phyloP scores from a whole-genome alignment of 257 asterid species.

The Verbena officinalis region DNA sequence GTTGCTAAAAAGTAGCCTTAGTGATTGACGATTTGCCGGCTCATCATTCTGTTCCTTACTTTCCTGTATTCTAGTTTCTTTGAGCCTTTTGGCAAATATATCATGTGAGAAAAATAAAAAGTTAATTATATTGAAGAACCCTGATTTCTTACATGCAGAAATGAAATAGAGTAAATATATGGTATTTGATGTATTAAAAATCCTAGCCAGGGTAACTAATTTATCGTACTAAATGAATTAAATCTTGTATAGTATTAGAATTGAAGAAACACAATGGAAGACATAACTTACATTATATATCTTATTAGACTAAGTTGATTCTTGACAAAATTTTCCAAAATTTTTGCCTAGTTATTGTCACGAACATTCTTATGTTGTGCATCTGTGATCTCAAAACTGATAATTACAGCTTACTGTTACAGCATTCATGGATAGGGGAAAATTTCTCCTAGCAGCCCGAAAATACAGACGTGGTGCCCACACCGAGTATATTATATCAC shows the following conservation, averaged over 20 bases:
- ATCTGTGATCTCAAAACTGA: conserved; percentile 5
- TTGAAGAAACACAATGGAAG: background rate
- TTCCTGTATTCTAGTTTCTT: background rate
- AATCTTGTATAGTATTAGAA: background rate
- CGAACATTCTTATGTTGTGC: background rate
- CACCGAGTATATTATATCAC: conserved; percentile 79
- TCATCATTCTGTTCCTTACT: background rate
- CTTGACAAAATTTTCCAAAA: conserved; percentile 6
- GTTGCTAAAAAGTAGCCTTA: background rate
- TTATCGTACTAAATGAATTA: background rate
- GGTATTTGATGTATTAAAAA: no score
- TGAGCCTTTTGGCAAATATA: background rate
- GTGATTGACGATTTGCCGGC: conserved; percentile 7
- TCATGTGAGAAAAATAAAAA: no score
- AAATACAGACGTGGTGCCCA: conserved; percentile 75
- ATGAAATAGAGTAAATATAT: background rate
- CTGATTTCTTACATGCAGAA: no score
- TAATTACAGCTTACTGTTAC: conserved; percentile 37
- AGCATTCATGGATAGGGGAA: conserved; percentile 82
- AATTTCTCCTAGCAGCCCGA: conserved; percentile 94
- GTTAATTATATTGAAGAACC: no score
- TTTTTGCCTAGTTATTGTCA: conserved; percentile 12
- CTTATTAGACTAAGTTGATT: background rate
- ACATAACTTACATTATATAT: background rate
- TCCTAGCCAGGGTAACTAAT: no score